Percentiles rank a stretch among this genome's conserved stretches.
These are phyloP conservation scores for Picea glauca DNA, from an alignment of 75 land plant species.

Conservation along the genomic window DNA sequence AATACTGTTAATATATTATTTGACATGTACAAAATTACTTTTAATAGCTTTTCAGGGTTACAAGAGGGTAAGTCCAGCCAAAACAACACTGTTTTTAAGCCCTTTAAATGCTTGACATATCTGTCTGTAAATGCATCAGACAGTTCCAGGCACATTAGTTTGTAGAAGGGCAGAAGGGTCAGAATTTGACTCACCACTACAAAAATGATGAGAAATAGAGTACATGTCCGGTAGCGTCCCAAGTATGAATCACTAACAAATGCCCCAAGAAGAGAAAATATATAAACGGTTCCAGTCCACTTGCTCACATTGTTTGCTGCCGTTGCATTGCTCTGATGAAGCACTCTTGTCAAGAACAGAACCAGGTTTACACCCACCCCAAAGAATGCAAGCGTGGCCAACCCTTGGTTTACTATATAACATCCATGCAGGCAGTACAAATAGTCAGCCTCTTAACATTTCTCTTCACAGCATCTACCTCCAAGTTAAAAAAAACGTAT, in stretches of 20 bases:
- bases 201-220: constrained; percentile 60
- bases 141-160: not conserved
- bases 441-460: not conserved
- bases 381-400: constrained; percentile 67
- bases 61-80: not conserved
- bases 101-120: not conserved
- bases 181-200: constrained; percentile 39
- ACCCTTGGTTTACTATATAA: constrained; percentile 57
- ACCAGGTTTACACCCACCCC: constrained; percentile 83
- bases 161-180: not conserved
- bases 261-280: constrained; percentile 85
- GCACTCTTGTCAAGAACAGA: constrained; percentile 71
- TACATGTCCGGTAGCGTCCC: constrained; percentile 80
- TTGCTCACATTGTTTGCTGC: constrained; percentile 89
- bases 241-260: constrained; percentile 85
- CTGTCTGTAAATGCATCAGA: not conserved
- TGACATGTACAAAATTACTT: not conserved
- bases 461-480: not conserved
- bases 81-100: not conserved
- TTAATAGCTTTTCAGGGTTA: not conserved
- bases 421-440: not conserved
- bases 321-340: constrained; percentile 60
- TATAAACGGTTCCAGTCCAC: constrained; percentile 80
- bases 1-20: not conserved
- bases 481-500: too few species aligned